Conservation (phyloP, 176 grass and related monocot genomes). For the Cymbopogon citratus region DNA sequence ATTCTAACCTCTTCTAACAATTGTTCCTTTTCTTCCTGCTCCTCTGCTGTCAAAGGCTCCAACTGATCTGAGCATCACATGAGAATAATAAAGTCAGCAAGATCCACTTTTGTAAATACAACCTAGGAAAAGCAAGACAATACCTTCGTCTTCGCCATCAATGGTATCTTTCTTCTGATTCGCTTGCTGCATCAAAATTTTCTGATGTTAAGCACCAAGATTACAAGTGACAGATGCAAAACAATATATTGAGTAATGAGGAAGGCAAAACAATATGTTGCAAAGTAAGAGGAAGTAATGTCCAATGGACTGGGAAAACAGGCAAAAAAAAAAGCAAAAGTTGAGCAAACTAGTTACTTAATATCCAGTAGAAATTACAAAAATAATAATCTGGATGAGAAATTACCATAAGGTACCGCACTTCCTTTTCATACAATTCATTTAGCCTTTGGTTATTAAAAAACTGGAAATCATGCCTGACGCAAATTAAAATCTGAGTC, state of each 20-base stretch:
- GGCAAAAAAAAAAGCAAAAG: not conserved
- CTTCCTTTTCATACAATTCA: constrained; percentile 99
- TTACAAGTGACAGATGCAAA: not conserved
- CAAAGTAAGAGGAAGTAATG: not conserved
- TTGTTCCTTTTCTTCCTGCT: constrained; percentile 88
- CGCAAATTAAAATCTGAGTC: constrained; percentile 3
- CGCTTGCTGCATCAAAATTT: constrained; percentile 60
- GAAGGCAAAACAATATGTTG: not conserved
- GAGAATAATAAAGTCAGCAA: constrained; percentile 34
- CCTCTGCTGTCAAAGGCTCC: constrained; percentile 77
- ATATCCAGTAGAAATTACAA: not conserved
- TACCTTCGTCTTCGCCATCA: constrained; percentile 98
- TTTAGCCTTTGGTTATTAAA: constrained; percentile 92
- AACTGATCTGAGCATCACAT: constrained; percentile 50
- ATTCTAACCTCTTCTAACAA: constrained; percentile 68
- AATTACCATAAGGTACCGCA: constrained; percentile 87
- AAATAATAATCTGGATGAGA: not conserved
- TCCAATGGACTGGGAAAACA: not conserved
- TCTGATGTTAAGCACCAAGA: constrained; percentile 21
- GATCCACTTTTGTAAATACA: constrained; percentile 22
- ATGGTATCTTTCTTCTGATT: constrained; percentile 90
- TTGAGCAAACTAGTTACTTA: not conserved
- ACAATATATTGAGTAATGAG: not conserved
- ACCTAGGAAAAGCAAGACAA: constrained; percentile 2
- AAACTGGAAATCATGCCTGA: constrained; percentile 98